phyloP scores from a whole-genome alignment of 495 filamentous ascomycete genomes.

The Aspergillus biplanus region DNA sequence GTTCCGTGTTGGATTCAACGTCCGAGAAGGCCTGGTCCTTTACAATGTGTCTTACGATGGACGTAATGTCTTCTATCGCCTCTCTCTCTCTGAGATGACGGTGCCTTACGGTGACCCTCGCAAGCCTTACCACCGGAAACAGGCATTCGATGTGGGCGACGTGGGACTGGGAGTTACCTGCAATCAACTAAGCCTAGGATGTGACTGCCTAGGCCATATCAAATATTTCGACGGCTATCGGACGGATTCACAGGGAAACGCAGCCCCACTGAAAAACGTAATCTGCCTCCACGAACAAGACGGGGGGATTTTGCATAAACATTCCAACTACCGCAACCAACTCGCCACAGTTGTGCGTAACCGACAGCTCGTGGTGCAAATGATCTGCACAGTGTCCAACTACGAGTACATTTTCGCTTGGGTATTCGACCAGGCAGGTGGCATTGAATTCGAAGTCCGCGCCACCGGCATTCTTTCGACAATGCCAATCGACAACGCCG shows the following conservation, averaged over 20 bases:
- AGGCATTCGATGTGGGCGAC: conserved; percentile 74
- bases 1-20: conserved; percentile 68
- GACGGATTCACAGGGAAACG: conserved; percentile 55
- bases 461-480: conserved; percentile 89
- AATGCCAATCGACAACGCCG: conserved; percentile 66
- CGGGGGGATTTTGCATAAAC: conserved; percentile 68
- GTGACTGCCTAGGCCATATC: conserved; percentile 70
- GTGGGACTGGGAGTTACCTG: conserved; percentile 67
- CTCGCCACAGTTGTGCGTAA: conserved; percentile 63
- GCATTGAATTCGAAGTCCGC: conserved; percentile 79
- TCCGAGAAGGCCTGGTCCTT: conserved; percentile 63
- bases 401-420: conserved; percentile 88
- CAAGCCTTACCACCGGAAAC: conserved; percentile 68
- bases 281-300: conserved; percentile 75
- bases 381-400: conserved; percentile 78
- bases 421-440: conserved; percentile 84
- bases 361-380: conserved; percentile 67
- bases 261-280: conserved; percentile 58
- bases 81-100: conserved; percentile 80
- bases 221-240: conserved; percentile 66
- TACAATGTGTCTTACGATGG: conserved; percentile 72
- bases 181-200: conserved; percentile 69
- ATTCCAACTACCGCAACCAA: conserved; percentile 68
- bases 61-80: conserved; percentile 69
- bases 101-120: conserved; percentile 71